Conservation (phyloP, 805 yeast genomes). For the Candida taoyuanica region DNA sequence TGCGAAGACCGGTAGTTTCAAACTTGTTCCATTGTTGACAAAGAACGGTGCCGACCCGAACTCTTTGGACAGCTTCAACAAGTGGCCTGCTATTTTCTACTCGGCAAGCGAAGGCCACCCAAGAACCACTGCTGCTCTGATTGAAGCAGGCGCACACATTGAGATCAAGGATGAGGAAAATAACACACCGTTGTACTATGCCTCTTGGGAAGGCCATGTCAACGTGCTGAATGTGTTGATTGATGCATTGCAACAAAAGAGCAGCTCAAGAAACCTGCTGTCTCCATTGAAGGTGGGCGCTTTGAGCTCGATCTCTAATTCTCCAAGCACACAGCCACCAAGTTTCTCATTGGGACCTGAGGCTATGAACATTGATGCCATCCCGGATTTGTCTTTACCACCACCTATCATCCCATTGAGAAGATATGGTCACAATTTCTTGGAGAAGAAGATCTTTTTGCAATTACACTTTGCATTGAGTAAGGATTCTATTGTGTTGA, state of each 20-base stretch:
- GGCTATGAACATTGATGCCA: constrained; percentile 51
- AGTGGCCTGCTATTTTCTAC: constrained; percentile 92
- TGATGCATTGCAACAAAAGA: constrained; percentile 26
- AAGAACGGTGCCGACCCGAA: constrained; percentile 75
- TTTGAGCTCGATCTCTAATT: constrained; percentile 4
- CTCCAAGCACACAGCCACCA: constrained; percentile 20
- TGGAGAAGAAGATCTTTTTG: constrained; percentile 83
- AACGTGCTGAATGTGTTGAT: constrained; percentile 69
- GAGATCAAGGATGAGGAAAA: constrained; percentile 73
- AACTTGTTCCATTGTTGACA: constrained; percentile 63
- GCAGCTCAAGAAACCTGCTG: constrained; percentile 15
- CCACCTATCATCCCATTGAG: constrained; percentile 95
- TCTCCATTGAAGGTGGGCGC: constrained; percentile 23
- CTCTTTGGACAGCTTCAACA: constrained; percentile 75
- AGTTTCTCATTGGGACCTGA: constrained; percentile 26
- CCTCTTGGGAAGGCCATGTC: constrained; percentile 92
- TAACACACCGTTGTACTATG: constrained; percentile 76
- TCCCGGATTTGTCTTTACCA: constrained; percentile 88
- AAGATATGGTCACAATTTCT: constrained; percentile 91
- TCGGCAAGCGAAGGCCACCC: constrained; percentile 83
- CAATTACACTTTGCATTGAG: constrained; percentile 64
- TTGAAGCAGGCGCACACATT: constrained; percentile 69
- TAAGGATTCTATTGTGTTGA: constrained; percentile 35
- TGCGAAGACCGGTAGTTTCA: constrained; percentile 75
- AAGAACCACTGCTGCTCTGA: constrained; percentile 61